A percentile compares a stretch with the other conserved stretches of the same genome.
phyloP scores from a whole-genome alignment of 352 stramenopile genomes.

The Pythium pectinolyticum region DNA sequence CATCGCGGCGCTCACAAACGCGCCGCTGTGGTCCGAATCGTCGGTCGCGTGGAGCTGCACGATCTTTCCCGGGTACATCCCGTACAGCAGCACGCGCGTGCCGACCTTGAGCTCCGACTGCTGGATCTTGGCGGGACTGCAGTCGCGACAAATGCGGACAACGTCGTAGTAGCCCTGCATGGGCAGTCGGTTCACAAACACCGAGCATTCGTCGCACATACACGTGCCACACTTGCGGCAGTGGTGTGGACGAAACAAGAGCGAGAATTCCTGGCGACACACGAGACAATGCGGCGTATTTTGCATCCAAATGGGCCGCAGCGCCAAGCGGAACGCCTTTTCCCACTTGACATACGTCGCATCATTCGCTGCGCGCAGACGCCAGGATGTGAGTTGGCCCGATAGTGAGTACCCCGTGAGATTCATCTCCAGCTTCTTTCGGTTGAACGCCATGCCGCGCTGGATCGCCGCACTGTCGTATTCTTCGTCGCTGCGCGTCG shows the following conservation, averaged over 20 bases:
- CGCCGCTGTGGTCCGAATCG: constrained; percentile 51
- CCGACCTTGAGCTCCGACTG: constrained; percentile 61
- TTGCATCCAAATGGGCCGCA: constrained; percentile 79
- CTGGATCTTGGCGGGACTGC: constrained; percentile 71
- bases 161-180: constrained; percentile 85
- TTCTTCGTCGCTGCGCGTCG: constrained; percentile 63
- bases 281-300: constrained; percentile 76
- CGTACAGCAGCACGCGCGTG: constrained; percentile 78
- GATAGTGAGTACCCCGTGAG: constrained; percentile 77
- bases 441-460: constrained; percentile 75
- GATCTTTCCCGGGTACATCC: constrained; percentile 59
- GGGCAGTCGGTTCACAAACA: constrained; percentile 68
- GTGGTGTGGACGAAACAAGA: constrained; percentile 79
- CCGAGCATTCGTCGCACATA: constrained; percentile 84
- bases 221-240: constrained; percentile 83
- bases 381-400: constrained; percentile 78
- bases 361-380: constrained; percentile 70
- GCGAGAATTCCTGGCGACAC: constrained; percentile 70
- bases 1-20: constrained; percentile 62
- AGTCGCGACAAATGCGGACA: constrained; percentile 83
- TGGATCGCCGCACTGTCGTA: constrained; percentile 68
- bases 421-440: constrained; percentile 81
- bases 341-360: constrained; percentile 80
- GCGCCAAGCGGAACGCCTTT: constrained; percentile 69
- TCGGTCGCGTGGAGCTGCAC: constrained; percentile 63